Evolutionary conservation across 2,329 filamentous ascomycete species (phyloP), one percentile per base, ranked within the genome.

Genomic region (Aspergillus ibericus): DNA sequence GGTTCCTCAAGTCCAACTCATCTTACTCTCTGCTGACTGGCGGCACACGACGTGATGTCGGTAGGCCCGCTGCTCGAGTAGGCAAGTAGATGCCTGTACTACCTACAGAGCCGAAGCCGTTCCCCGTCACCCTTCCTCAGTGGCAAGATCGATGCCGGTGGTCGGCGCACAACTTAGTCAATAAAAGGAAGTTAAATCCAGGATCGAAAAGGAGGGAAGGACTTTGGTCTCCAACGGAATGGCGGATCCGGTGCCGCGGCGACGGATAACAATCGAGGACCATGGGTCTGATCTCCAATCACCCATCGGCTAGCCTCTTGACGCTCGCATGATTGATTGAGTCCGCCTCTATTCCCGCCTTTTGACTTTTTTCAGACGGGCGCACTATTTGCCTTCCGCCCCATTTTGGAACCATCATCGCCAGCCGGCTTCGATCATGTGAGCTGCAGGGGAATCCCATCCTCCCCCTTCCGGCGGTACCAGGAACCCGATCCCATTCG

Each of bases 221-320:
- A 58, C 50, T 53, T 56, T 54, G 22, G 38, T 32, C 55, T 55
- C 59, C 63, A 72, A 55, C 71, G 71, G 72, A 72, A 72, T 60
- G 63, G 63, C 65, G 58, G 64, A 68, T 68, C 71, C 66, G 67
- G 66, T 73, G 69, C 72, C 72, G 71, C 72, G 71, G 66, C 66
- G 72, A 72, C 69, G 72, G 70, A 69, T 73, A 66, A 59, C 56
- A 66, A 55, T 53, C 32, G 54, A 48, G 47, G 25, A 47, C 55
- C 53, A 58, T 60, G 54, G 61, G 55, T 58, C 42, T 32, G 46
- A 16, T 51, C 48, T 56, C 51, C 44, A 38, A 48, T 50, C 51
- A 48, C 25, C 25, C n/a, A 13, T 29, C 44, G 44, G 25, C 25
- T 48, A 55, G 54, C 50, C 35, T 57, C 46, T 55, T 44, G 50